Evolutionary conservation across 2,329 filamentous ascomycete genomes (phyloP), one percentile per base, ranked within the genome.

Genomic region (Didymella lethalis): DNA sequence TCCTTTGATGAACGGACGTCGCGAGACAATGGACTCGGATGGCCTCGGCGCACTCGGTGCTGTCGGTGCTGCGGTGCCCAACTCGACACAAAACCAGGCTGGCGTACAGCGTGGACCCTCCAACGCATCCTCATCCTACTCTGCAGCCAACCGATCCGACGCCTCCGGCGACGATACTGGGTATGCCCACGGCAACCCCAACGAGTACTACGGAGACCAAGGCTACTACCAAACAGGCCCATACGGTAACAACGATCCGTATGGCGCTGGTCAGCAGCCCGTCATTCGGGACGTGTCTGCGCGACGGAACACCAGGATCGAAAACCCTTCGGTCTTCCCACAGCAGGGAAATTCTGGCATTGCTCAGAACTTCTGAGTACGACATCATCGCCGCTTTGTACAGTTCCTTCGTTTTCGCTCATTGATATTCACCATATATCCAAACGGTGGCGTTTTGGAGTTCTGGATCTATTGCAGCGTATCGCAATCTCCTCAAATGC

Each of bases 61-160:
- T 29, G 59, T 62, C 34, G 56, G 61, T 36, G 64, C 61, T 25
- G 65, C 64, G 29, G 84, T 77, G 44, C 90, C 91, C 12, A 83
- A 86, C 14, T 84, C 89, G 26, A 83, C 86, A 55, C 85, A 86
- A 61, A 89, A 90, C 76, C 68, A 71, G 44, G 57, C 61, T 7
- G 91, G 92, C 65, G 90, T 98, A 34, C 91, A 90, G 65, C 90
- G 95, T 53, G 95, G 95, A 1, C 89, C 92, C 2, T 98, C 94
- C 6, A 98, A 98, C 72, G 95, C 95, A 6, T 99, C 95, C 0
- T 98, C 95, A 0, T 93, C 92, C 1, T 99, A 98, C 80, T 97
- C 93, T 64, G 90, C 89, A 12, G 90, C 88, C 7, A 88, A 87
- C 44, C 87, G 86, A 59, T 97, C 94, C 0, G 86, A 89, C 61